Evolutionary conservation across 805 yeast genomes (phyloP).

Genomic region (Ogataea nitratoaversa): DNA sequence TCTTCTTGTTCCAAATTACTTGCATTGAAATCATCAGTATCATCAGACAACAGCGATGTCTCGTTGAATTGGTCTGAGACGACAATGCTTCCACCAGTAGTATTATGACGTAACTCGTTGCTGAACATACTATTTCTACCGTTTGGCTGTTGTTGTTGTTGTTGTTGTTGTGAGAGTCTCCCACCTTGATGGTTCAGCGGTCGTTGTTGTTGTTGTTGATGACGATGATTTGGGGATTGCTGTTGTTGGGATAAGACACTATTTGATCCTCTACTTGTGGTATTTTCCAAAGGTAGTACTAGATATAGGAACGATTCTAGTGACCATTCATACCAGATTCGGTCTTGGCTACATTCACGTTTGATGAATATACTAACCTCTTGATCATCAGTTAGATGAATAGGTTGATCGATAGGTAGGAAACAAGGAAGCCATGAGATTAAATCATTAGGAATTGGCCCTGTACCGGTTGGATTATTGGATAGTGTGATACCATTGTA

Average conservation of each 20-base stretch:
- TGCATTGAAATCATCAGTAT: conserved; percentile 6
- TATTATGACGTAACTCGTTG: conserved; percentile 22
- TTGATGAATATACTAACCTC: conserved; percentile 50
- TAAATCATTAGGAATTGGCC: conserved; percentile 39
- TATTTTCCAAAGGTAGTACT: conserved; percentile 19
- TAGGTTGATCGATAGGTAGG: conserved; percentile 56
- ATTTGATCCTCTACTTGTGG: conserved; percentile 12
- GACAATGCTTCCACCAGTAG: conserved; percentile 13
- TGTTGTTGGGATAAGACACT: conserved; percentile 6
- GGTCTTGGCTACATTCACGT: conserved; percentile 37
- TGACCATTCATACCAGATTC: conserved; percentile 70
- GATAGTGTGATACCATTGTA: conserved; percentile 55
- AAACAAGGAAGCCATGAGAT: conserved; percentile 67
- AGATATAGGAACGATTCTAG: conserved; percentile 46
- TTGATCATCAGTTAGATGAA: conserved; percentile 48
- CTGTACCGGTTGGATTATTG: conserved; percentile 37
- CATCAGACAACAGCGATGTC: no score
- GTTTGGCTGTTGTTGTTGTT: neutral
- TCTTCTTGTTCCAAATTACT: conserved; percentile 27
- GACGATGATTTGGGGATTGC: neutral
- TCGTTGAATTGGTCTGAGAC: neutral
- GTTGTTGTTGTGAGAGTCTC: neutral
- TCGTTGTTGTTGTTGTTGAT: neutral
- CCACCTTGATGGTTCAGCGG: no score
- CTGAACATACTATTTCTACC: conserved; percentile 11